Evolutionary conservation across 495 filamentous ascomycete genomes (phyloP), one percentile per base, ranked within the genome.

Genomic region (Aspergillus olivimuriae): DNA sequence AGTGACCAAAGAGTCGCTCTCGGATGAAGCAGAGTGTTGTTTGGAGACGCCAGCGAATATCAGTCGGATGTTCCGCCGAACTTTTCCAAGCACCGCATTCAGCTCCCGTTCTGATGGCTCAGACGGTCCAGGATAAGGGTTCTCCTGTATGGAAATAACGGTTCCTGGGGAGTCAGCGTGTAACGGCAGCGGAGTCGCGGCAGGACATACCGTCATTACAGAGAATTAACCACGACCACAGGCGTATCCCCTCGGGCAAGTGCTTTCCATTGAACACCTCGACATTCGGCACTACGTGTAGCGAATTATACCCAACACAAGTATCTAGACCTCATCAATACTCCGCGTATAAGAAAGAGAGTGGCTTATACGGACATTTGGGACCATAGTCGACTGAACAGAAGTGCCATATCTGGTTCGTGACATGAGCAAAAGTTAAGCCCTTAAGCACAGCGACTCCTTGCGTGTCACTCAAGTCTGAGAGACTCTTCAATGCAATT

Each of bases 171-270:
- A 28, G 24, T 16, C 5, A 7, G 8, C 22, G 30, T 22, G 56
- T 33, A 62, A 34, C 14, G n/a, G n/a, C n/a, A n/a, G n/a, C n/a
- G n/a, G n/a, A n/a, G 39, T 22, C 1, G n/a, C 20, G 8, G 2
- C 8, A 14, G 14, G 5, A 30, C 19, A 33, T 70, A 83, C 82
- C 80, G 59, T 92, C 86, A 58, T 84, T 75, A 54, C 82, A 89
- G n/a, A 91, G 56, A n/a, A 88, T 63, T 8, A 92, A 60, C 87
- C 88, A 94, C 22, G 78, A 81, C 85, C 86, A 94, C 20, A 85
- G 50, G 22, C 83, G 60, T 46, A 61, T 75, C 10, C 80, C 83
- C 16, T 80, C 68, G 1, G 83, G 83, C 19, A 83, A 61, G 33
- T 68, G 69, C 39, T 74, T 64, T 4, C 61, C 61, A 46, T 69